phyloP scores from a whole-genome alignment of 805 yeast genomes.

The Clavispora vitiphila region DNA sequence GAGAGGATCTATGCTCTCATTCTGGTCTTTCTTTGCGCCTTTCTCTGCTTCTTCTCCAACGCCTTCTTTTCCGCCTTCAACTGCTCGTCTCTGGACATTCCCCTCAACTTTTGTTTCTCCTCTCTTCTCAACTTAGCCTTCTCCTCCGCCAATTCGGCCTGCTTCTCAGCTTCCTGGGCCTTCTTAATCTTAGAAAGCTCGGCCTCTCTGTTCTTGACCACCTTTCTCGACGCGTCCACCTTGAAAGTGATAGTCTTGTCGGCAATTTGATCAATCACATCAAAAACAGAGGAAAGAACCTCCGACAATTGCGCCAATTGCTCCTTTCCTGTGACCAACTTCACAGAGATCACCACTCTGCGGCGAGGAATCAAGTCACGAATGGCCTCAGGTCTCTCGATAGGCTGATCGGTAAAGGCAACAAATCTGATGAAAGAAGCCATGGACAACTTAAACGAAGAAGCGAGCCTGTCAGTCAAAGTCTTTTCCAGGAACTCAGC shows the following conservation, averaged over 20 bases:
- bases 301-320: conserved; percentile 47
- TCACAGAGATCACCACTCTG: conserved; percentile 51
- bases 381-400: conserved; percentile 60
- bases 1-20: conserved; percentile 23
- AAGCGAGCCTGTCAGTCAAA: conserved; percentile 41
- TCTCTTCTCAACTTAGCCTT: conserved; percentile 65
- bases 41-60: conserved; percentile 76
- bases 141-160: conserved; percentile 65
- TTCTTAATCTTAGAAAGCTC: conserved; percentile 70
- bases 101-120: conserved; percentile 53
- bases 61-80: conserved; percentile 74
- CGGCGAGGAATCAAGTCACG: conserved; percentile 51
- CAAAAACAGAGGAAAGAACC: conserved; percentile 52
- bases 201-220: conserved; percentile 68
- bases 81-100: conserved; percentile 71
- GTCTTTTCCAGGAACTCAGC: conserved; percentile 72
- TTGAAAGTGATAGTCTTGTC: conserved; percentile 50
- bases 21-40: conserved; percentile 60
- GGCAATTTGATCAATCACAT: conserved; percentile 55
- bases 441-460: conserved; percentile 38
- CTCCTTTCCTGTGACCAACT: conserved; percentile 43
- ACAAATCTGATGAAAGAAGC: conserved; percentile 55
- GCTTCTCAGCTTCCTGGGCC: conserved; percentile 56
- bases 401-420: conserved; percentile 80
- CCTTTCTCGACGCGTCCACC: conserved; percentile 71